Conservation (phyloP, 768 basidiomycete genomes). For the Termitomyces sp. region DNA sequence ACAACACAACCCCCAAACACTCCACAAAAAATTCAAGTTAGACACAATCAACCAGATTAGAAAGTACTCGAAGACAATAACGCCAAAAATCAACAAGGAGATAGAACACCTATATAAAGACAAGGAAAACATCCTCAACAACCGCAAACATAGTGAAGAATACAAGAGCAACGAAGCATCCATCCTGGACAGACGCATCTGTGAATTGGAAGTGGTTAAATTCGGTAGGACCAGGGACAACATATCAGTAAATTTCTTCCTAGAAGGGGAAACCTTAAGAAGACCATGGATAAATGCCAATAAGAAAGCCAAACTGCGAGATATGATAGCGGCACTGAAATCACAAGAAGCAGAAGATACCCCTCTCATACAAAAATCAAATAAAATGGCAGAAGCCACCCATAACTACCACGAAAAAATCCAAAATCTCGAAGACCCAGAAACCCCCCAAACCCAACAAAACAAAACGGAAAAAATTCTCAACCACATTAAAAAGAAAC, state of each 20-base stretch:
- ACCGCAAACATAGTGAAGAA: background rate
- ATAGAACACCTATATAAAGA: background rate
- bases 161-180: background rate
- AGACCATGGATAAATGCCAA: slow-evolving; percentile 18
- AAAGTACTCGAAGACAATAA: background rate
- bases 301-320: slow-evolving; percentile 8
- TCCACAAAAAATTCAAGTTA: background rate
- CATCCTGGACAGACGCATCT: slow-evolving; percentile 5
- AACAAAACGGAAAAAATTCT: no score
- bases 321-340: slow-evolving; percentile 10
- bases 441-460: background rate
- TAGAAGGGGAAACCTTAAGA: slow-evolving; percentile 14
- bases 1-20: background rate
- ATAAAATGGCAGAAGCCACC: no score
- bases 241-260: slow-evolving; percentile 4
- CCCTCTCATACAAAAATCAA: no score
- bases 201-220: background rate
- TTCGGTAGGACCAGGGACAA: background rate
- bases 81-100: background rate
- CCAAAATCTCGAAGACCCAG: no score
- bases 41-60: background rate
- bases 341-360: no score
- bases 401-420: no score
- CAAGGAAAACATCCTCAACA: background rate
- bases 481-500: background rate